A percentile compares a stretch with the other conserved stretches of the same genome.
phyloP scores from a whole-genome alignment of 352 stramenopile genomes.

The Lagenidium giganteum region DNA sequence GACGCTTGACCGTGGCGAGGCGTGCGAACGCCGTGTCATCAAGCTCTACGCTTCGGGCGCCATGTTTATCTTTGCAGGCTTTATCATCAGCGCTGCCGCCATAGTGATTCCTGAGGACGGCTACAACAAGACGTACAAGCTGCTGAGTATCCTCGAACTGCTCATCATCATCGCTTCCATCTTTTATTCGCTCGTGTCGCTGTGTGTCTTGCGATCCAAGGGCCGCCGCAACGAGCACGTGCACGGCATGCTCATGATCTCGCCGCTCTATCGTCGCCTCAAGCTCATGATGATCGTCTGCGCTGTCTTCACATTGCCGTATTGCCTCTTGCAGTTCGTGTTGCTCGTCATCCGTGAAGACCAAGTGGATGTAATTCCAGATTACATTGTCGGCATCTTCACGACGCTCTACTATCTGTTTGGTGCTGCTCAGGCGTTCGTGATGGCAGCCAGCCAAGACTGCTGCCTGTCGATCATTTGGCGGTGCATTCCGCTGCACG shows the following conservation, averaged over 20 bases:
- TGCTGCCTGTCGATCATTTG: slow-evolving; percentile 50
- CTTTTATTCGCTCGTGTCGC: slow-evolving; percentile 30
- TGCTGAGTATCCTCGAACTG: slow-evolving; percentile 51
- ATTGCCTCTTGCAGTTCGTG: slow-evolving; percentile 42
- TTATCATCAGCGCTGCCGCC: slow-evolving; percentile 25
- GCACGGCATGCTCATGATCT: slow-evolving; percentile 59
- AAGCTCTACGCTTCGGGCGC: slow-evolving; percentile 33
- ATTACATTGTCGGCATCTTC: slow-evolving; percentile 46
- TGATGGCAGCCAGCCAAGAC: slow-evolving; percentile 64
- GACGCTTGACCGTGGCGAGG: slow-evolving; percentile 43
- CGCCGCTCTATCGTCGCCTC: slow-evolving; percentile 57
- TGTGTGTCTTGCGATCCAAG: slow-evolving; percentile 34
- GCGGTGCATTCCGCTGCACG: slow-evolving; percentile 44
- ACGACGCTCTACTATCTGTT: slow-evolving; percentile 71
- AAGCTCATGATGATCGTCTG: slow-evolving; percentile 64
- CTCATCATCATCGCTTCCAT: slow-evolving; percentile 41
- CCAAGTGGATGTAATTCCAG: slow-evolving; percentile 38
- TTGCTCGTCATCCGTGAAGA: slow-evolving; percentile 33
- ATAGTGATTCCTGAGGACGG: slow-evolving; percentile 41
- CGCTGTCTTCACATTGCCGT: slow-evolving; percentile 60
- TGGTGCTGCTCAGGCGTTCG: slow-evolving; percentile 46
- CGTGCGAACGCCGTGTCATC: slow-evolving; percentile 46
- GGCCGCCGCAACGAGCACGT: slow-evolving; percentile 68
- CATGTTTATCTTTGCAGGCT: slow-evolving; percentile 24
- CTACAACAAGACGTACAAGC: slow-evolving; percentile 44